Evolutionary conservation across 257 asterid genomes (phyloP).

Genomic region (Nicotiana noctiflora): DNA sequence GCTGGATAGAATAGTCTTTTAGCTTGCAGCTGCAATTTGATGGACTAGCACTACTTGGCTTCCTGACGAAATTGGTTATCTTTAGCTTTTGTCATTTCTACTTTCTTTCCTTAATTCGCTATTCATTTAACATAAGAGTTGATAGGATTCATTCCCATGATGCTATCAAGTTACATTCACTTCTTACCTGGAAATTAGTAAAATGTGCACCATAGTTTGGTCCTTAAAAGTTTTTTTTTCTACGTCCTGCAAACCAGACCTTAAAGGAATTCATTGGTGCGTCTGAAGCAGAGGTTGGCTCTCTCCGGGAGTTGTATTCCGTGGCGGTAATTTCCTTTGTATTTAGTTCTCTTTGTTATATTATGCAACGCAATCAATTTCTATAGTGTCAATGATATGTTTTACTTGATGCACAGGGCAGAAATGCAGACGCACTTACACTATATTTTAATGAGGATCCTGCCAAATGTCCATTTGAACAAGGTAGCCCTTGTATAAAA

Average conservation of each 20-base stretch:
- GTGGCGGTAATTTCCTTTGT: slow-evolving; percentile 51
- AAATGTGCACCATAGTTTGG: neutral
- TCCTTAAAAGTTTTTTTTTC: neutral
- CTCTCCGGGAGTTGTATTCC: slow-evolving; percentile 66
- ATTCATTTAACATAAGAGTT: neutral
- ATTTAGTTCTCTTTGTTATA: slow-evolving; percentile 7
- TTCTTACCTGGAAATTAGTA: neutral
- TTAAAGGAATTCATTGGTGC: slow-evolving; percentile 61
- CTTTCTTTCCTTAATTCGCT: neutral
- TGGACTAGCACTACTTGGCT: slow-evolving; percentile 1
- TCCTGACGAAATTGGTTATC: neutral
- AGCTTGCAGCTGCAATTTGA: neutral
- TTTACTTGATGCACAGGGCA: slow-evolving; percentile 51
- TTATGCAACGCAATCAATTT: neutral
- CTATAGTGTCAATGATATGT: slow-evolving; percentile 6
- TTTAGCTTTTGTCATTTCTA: neutral
- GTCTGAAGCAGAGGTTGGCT: slow-evolving; percentile 79
- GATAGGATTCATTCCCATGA: slow-evolving; percentile 1
- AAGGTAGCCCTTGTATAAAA: slow-evolving; percentile 41
- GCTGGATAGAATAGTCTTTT: slow-evolving; percentile 3
- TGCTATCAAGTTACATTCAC: neutral
- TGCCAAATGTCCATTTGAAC: slow-evolving; percentile 76
- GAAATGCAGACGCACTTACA: slow-evolving; percentile 81
- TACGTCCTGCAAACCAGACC: slow-evolving; percentile 46
- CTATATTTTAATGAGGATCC: slow-evolving; percentile 92